A percentile compares a stretch with the other conserved stretches of the same genome.
phyloP scores from a whole-genome alignment of 2,329 filamentous ascomycete species.

The Hawksworthiomyces lignivorus region DNA sequence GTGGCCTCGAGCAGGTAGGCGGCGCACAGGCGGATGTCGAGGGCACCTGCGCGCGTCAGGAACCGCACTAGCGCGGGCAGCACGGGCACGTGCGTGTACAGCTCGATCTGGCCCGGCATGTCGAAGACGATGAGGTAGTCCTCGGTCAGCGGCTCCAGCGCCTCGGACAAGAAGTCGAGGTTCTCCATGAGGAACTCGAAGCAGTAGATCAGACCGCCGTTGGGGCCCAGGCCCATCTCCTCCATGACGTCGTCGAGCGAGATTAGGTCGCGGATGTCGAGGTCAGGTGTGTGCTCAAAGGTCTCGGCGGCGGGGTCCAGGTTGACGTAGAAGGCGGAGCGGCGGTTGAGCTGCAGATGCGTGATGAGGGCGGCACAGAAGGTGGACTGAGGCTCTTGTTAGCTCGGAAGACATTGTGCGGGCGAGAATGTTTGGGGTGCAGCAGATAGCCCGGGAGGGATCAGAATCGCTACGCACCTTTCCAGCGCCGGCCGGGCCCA shows the following conservation, averaged over 20 bases:
- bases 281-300: constrained; percentile 84
- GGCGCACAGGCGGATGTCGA: constrained; percentile 88
- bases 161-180: constrained; percentile 81
- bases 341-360: constrained; percentile 79
- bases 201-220: constrained; percentile 90
- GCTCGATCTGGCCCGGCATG: constrained; percentile 97
- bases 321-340: constrained; percentile 97
- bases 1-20: constrained; percentile 92
- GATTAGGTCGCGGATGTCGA: constrained; percentile 94
- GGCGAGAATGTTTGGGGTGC: no score
- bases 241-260: constrained; percentile 95
- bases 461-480: no score
- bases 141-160: constrained; percentile 77
- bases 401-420: no score
- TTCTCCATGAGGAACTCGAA: constrained; percentile 95
- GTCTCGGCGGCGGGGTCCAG: constrained; percentile 92
- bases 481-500: constrained; percentile 92
- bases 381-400: constrained; percentile 55
- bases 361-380: constrained; percentile 93
- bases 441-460: not conserved
- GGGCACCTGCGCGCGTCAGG: constrained; percentile 66
- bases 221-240: constrained; percentile 81
- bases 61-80: constrained; percentile 77
- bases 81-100: constrained; percentile 95
- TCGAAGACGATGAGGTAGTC: constrained; percentile 97